Evolutionary conservation across 805 yeast species (phyloP).

Genomic region (Monosporozyma aerobia): DNA sequence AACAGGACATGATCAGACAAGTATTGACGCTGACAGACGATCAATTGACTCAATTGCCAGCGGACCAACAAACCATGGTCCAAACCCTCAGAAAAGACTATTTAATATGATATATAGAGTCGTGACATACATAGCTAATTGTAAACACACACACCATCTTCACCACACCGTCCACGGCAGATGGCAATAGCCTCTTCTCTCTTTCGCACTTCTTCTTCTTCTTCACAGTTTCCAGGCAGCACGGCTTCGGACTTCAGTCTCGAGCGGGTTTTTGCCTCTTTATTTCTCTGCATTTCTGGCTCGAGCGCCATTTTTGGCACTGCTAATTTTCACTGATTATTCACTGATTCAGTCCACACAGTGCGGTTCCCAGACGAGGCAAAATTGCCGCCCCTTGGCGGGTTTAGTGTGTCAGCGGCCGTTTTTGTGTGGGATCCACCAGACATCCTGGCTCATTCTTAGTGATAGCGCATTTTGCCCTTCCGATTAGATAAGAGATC

Average conservation of each 20-base stretch:
- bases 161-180: neutral
- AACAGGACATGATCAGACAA: conserved; percentile 46
- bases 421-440: neutral
- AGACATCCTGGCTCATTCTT: neutral
- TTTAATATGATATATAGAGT: conserved; percentile 13
- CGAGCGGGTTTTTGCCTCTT: no score
- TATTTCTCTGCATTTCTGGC: no score
- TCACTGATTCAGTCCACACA: neutral
- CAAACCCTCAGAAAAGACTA: conserved; percentile 47
- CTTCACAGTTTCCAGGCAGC: neutral
- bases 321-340: no score
- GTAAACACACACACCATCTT: neutral
- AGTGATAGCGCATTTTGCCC: no score
- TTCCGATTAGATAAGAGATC: no score
- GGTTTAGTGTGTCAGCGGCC: no score
- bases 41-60: conserved; percentile 36
- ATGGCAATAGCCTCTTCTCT: neutral
- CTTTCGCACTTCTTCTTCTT: no score
- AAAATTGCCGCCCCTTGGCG: neutral
- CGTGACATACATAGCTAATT: no score
- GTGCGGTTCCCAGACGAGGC: neutral
- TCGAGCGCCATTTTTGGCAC: no score
- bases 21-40: conserved; percentile 38
- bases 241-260: neutral
- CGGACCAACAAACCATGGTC: conserved; percentile 44